Evolutionary conservation across 2,329 filamentous ascomycete species (phyloP), one percentile per base, ranked within the genome.

Genomic region (Colletotrichum australisinense): DNA sequence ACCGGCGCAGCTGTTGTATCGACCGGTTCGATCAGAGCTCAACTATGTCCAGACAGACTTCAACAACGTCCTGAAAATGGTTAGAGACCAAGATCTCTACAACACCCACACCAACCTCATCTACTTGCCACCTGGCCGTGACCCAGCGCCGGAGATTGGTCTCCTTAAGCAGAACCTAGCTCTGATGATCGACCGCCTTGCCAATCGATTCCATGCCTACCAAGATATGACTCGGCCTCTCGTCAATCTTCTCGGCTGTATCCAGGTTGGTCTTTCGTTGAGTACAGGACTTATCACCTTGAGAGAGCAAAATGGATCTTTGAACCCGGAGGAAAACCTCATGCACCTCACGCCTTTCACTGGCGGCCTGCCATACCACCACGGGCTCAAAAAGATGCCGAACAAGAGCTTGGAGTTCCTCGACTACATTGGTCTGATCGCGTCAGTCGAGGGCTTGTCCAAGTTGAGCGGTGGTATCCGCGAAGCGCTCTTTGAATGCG

Each of bases 171-270:
- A 87, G 73, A 90, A 89, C 67, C 84, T 97, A n/a, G 84, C 86
- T 7, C 91, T 93, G 74, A 90, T 98, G 52, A 90, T 93, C 63
- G 85, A 88, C 67, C 90, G 95, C 57, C 87, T 99, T 8, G 88
- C 87, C 1, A 86, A 89, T 35, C 88, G 91, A 46, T 97, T 95
- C 79, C 89, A 91, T 52, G 91, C 91, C 16, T 98, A 98, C 78
- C 94, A 95, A 74, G 97, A 99, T 79, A 90, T 98, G 77, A 94
- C 93, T 0, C 87, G 90, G 57, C 95, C 95, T 4, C 88, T 95
- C 12, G 87, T 95, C 57, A 94, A 93, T 65, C 93, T 98, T 75
- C 86, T 98, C 56, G 91, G 93, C 71, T 94, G 94, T 76, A 85
- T 98, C 11, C 90, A 93, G 76, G 85, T 97, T 73, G 95, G 95